These are phyloP conservation scores for Helianthus tuberosus DNA, from an alignment of 129 eudicot species.

Conservation along the genomic window DNA sequence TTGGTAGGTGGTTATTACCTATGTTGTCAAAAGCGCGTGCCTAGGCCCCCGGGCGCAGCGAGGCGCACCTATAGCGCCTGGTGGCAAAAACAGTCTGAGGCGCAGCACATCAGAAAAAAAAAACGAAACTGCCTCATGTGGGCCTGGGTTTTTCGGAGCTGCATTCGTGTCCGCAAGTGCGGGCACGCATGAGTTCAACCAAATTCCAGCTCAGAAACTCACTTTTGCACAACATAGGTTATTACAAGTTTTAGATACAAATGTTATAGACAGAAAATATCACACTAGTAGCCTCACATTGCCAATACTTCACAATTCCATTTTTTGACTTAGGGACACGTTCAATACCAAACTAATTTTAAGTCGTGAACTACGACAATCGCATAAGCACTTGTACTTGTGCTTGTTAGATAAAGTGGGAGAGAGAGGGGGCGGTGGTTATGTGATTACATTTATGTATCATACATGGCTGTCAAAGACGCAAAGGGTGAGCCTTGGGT, in stretches of 20 bases:
- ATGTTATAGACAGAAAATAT: conserved; percentile 6
- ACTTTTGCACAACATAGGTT: too few relatives aligned
- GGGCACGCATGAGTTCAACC: too few relatives aligned
- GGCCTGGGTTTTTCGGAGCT: too few relatives aligned
- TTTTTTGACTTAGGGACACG: not conserved
- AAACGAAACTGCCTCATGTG: too few relatives aligned
- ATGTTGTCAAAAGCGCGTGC: too few relatives aligned
- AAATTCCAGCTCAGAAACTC: too few relatives aligned
- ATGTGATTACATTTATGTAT: not conserved
- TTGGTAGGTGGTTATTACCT: not conserved
- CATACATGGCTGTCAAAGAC: not conserved
- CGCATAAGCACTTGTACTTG: not conserved
- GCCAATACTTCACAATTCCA: not conserved
- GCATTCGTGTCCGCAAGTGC: too few relatives aligned
- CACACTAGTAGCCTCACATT: conserved; percentile 10
- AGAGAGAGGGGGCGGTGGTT: not conserved
- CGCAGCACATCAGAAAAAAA: too few relatives aligned
- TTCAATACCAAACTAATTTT: not conserved
- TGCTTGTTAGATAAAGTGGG: not conserved
- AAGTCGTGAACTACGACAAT: not conserved
- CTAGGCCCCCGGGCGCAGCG: too few relatives aligned
- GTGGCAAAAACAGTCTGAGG: too few relatives aligned
- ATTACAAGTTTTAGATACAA: not conserved
- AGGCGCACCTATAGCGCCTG: too few relatives aligned
- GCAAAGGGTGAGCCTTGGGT: too few relatives aligned